Evolutionary conservation across 225 moss, liverwort and hornwort genomes (phyloP).

Genomic region (Takakia lepidozioides): DNA sequence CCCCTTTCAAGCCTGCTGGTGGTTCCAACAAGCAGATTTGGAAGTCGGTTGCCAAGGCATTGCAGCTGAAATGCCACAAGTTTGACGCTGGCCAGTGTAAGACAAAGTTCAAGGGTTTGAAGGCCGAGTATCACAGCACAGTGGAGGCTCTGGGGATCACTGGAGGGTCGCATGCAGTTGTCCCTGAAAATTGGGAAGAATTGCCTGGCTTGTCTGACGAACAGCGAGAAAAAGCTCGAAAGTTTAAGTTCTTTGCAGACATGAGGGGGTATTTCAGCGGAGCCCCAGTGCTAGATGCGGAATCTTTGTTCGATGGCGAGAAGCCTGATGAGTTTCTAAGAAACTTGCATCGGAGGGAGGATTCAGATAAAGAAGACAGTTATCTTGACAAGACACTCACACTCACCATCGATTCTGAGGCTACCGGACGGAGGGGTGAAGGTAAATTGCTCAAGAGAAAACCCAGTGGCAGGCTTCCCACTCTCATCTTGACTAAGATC

Average conservation of each 20-base stretch:
- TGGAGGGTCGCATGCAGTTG: not conserved
- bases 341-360: not conserved
- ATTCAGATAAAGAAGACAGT: slow-evolving; percentile 4
- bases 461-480: not conserved
- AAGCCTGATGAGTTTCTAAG: slow-evolving; percentile 1
- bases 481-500: not conserved
- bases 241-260: slow-evolving; percentile 3
- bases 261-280: slow-evolving; percentile 7
- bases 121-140: slow-evolving; percentile 1
- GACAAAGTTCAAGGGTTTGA: slow-evolving; percentile 8
- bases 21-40: slow-evolving; percentile 7
- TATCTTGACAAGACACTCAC: not conserved
- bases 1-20: not conserved
- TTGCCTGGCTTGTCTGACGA: not conserved
- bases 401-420: not conserved
- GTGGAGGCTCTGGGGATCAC: not conserved
- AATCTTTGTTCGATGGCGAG: slow-evolving; percentile 3
- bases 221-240: slow-evolving; percentile 3
- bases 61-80: not conserved
- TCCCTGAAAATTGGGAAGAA: not conserved
- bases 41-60: slow-evolving; percentile 4
- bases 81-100: slow-evolving; percentile 8
- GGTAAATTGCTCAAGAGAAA: slow-evolving; percentile 1
- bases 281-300: not conserved
- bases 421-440: not conserved